Evolutionary conservation across 805 yeast species (phyloP), one percentile per base, ranked within the genome.

Genomic region (Starmerella khaoyaiensis): DNA sequence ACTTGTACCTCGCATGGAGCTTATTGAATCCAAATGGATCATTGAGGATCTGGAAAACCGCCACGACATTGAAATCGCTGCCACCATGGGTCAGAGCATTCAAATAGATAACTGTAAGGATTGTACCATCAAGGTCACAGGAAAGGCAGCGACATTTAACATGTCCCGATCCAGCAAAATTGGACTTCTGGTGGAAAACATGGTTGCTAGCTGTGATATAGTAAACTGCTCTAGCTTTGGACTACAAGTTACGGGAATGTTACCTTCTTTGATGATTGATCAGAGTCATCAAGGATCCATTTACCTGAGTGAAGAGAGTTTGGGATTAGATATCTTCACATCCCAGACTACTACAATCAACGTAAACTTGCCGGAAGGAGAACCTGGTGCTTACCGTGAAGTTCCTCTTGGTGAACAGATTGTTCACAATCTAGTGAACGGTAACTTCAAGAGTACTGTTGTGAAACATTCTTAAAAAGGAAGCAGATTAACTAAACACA

Each of bases 371-470:
- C 94, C 94, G 20, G 69, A 69, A 32, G 71, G 65, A 12, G 76
- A 68, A 17, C 82, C 74, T 26, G 72, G 67, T 31, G 79, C 87
- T 56, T 76, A 70, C 59, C 71, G 66, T 37, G 99, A 90, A 59
- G 62, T 74, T 37, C 76, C 94, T 7, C 71, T 80, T 28, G 95
- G 97, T 7, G 99, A 90, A 61, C 98, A 90, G 63, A 69, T 90
- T 59, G 72, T 73, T 54, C 94, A 83, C 60, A 65, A 71, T 14
- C 64, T 81, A 44, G 57, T 61, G 31, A 53, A 56, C 37, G 90
- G 87, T 21, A 69, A 71, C 52, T 59, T 86, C 43, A 64, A 67
- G 23, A 73, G 81, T 48, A 67, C 37, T 15, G 50, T 46, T n/a
- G 46, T 49, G 14, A 42, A 42, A 37, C 49, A 45, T 28, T 45